Evolutionary conservation across 108 stramenopile genomes (phyloP).

Genomic region (Aureococcus anophagefferens): DNA sequence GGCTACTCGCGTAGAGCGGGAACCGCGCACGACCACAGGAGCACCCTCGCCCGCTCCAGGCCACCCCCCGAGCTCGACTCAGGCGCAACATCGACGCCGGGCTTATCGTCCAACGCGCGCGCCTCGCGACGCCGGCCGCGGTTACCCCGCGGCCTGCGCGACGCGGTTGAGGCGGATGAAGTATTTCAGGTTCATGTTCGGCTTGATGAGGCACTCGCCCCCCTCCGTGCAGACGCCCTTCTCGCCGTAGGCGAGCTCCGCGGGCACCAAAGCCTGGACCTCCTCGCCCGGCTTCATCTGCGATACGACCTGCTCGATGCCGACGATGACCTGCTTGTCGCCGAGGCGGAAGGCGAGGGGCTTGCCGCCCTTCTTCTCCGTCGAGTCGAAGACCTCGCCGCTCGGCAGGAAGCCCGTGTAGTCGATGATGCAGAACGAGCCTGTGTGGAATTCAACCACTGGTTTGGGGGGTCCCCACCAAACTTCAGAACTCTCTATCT

Average conservation of each 20-base stretch:
- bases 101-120: too few species aligned
- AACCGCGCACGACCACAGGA: too few species aligned
- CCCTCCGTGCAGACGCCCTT: constrained; percentile 33
- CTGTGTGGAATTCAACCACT: too few species aligned
- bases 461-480: too few species aligned
- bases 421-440: not conserved
- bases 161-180: constrained; percentile 2
- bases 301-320: not conserved
- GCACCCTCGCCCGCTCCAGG: too few species aligned
- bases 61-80: too few species aligned
- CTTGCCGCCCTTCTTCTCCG: not conserved
- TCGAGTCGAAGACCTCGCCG: not conserved
- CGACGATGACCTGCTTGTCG: not conserved
- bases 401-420: not conserved
- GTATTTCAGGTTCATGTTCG: constrained; percentile 6
- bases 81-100: too few species aligned
- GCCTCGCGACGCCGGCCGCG: too few species aligned
- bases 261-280: constrained; percentile 29
- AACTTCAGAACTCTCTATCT: too few species aligned
- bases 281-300: constrained; percentile 24
- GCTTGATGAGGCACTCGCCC: constrained; percentile 28
- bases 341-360: not conserved
- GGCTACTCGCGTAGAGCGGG: too few species aligned
- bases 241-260: constrained; percentile 24
- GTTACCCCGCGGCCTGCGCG: not conserved